Evolutionary conservation across 2,329 filamentous ascomycete species (phyloP).

Genomic region (Metarhizium rileyi): DNA sequence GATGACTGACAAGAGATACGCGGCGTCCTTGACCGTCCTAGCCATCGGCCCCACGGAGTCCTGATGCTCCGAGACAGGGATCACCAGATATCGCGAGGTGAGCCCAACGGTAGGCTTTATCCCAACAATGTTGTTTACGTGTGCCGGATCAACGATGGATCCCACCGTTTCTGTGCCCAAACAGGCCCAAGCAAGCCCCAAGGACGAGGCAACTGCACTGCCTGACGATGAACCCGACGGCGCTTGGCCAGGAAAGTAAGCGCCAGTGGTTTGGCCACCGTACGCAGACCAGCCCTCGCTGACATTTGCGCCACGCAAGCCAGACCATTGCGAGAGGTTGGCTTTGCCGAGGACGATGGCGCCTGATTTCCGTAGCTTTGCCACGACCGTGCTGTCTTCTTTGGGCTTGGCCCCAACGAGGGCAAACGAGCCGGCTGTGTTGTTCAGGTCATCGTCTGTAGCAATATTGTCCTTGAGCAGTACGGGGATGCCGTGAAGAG

Average conservation of each 20-base stretch:
- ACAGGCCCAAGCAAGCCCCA: conserved; percentile 8
- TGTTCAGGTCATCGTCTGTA: conserved; percentile 52
- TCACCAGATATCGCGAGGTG: conserved; percentile 49
- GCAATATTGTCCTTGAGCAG: conserved; percentile 60
- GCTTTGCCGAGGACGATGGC: conserved; percentile 58
- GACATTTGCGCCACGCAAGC: conserved; percentile 46
- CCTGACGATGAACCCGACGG: conserved; percentile 53
- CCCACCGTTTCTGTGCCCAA: conserved; percentile 40
- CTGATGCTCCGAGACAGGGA: conserved; percentile 53
- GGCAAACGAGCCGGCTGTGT: conserved; percentile 52
- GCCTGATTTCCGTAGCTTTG: conserved; percentile 50
- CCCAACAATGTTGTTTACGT: conserved; percentile 50
- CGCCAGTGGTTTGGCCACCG: conserved; percentile 51
- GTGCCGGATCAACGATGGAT: conserved; percentile 47
- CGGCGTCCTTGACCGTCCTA: conserved; percentile 54
- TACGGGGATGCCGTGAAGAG: conserved; percentile 55
- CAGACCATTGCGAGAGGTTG: conserved; percentile 56
- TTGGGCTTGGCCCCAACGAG: conserved; percentile 47
- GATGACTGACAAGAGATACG: conserved; percentile 49
- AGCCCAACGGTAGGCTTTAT: conserved; percentile 60
- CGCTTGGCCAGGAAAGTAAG: conserved; percentile 52
- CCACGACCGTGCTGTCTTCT: conserved; percentile 47
- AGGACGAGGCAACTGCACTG: conserved; percentile 43
- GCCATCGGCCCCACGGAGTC: conserved; percentile 56
- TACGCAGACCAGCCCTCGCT: conserved; percentile 56